These are phyloP conservation scores for Croton setiger DNA, from an alignment of 441 rosid genomes.

Conservation along the genomic window DNA sequence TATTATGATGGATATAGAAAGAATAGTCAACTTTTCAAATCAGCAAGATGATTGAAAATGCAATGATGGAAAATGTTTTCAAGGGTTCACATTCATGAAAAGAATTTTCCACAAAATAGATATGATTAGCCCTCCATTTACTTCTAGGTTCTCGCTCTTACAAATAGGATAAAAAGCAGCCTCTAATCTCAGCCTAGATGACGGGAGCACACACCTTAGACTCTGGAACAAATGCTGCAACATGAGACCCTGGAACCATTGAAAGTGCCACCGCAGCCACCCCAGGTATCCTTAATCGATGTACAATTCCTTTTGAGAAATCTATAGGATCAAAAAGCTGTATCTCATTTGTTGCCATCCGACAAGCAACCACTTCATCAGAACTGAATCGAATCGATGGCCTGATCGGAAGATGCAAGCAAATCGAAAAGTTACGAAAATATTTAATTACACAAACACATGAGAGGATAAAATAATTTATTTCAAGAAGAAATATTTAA, in stretches of 20 bases:
- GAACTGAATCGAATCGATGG: conserved; percentile 70
- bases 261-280: conserved; percentile 80
- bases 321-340: conserved; percentile 77
- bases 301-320: conserved; percentile 65
- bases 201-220: conserved; percentile 58
- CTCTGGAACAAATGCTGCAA: conserved; percentile 88
- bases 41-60: neutral
- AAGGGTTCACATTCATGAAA: neutral
- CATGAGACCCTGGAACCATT: conserved; percentile 67
- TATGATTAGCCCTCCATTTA: neutral
- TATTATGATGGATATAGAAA: neutral
- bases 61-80: neutral
- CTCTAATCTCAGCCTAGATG: conserved; percentile 4
- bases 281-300: conserved; percentile 68
- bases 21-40: neutral
- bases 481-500: neutral
- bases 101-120: neutral
- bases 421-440: conserved; percentile 16
- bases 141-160: neutral
- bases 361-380: conserved; percentile 82
- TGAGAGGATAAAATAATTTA: neutral
- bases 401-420: conserved; percentile 43
- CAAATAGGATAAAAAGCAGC: neutral
- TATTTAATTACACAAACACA: neutral
- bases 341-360: conserved; percentile 82